Conservation (phyloP, 305 asterid genomes). For the Caryopteris hybrid region DNA sequence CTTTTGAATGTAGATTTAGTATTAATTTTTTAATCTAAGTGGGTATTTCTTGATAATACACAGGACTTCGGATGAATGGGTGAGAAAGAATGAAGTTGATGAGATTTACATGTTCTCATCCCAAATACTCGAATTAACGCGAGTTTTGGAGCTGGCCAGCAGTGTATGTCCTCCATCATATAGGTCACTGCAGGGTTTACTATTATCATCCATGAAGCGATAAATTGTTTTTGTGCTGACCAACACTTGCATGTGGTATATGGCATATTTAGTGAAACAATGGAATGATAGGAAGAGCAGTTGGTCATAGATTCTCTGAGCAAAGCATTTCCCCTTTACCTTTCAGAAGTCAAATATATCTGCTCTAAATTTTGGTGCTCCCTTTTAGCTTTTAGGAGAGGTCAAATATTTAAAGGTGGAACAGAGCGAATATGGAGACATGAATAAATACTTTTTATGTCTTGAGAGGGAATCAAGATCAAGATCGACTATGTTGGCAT, state of each 20-base stretch:
- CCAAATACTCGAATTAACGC: conserved; percentile 55
- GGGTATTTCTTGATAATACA: neutral
- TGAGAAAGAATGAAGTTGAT: conserved; percentile 61
- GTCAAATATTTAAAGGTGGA: conserved; percentile 18
- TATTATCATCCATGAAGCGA: conserved; percentile 61
- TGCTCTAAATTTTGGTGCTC: conserved; percentile 14
- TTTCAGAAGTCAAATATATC: conserved; percentile 26
- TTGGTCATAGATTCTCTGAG: conserved; percentile 18
- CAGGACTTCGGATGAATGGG: conserved; percentile 66
- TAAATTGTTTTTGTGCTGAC: no score
- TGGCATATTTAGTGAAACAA: neutral
- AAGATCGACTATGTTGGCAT: neutral
- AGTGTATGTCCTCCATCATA: conserved; percentile 60
- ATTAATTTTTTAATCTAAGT: no score
- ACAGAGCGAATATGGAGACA: conserved; percentile 1
- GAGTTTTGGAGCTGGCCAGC: conserved; percentile 50
- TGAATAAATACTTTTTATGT: neutral
- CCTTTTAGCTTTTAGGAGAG: conserved; percentile 24
- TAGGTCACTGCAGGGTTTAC: conserved; percentile 52
- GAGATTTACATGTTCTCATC: conserved; percentile 83
- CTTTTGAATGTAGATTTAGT: neutral
- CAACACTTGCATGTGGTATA: no score
- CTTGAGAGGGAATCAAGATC: conserved; percentile 19
- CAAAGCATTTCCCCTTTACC: neutral
- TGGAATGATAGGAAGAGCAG: neutral